A percentile compares a stretch with the other conserved stretches of the same genome.
Conservation (phyloP, 169 alveolate species). For the Cryptosporidium sp. region DNA sequence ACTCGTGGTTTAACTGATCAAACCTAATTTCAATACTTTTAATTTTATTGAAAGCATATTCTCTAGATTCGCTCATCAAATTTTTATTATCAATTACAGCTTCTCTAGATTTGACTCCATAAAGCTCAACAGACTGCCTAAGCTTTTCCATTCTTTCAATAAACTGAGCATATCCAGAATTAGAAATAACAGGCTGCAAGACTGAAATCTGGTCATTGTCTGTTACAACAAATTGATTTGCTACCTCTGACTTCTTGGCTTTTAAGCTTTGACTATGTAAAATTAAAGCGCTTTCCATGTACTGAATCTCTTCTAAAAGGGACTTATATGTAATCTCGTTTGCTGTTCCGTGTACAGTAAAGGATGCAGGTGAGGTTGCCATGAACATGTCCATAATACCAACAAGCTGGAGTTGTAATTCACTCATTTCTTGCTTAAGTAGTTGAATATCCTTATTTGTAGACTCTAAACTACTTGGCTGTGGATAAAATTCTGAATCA, state of each 20-base stretch:
- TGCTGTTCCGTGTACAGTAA: conserved; percentile 65
- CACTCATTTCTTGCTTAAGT: conserved; percentile 33
- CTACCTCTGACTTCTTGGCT: background rate
- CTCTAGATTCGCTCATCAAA: conserved; percentile 12
- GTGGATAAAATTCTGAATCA: conserved; percentile 8
- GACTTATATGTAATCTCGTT: conserved; percentile 51
- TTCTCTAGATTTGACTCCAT: conserved; percentile 41
- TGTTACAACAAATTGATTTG: background rate
- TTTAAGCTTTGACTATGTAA: conserved; percentile 23
- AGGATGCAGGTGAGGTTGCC: conserved; percentile 68
- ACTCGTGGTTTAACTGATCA: conserved; percentile 48
- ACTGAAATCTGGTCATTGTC: conserved; percentile 7
- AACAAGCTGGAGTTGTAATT: conserved; percentile 50
- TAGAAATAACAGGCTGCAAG: conserved; percentile 42
- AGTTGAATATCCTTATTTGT: conserved; percentile 40
- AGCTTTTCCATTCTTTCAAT: conserved; percentile 61
- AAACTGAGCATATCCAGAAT: conserved; percentile 26
- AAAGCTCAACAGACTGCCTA: conserved; percentile 33
- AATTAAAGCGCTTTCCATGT: conserved; percentile 27
- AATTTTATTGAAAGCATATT: conserved; percentile 39
- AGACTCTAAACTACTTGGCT: conserved; percentile 28
- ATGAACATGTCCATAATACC: conserved; percentile 64
- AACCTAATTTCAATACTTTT: conserved; percentile 34
- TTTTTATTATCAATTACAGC: conserved; percentile 24
- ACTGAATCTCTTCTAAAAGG: conserved; percentile 50